Evolutionary conservation across 305 asterid species (phyloP), one percentile per base, ranked within the genome.

Genomic region (Euphrasia arctica): DNA sequence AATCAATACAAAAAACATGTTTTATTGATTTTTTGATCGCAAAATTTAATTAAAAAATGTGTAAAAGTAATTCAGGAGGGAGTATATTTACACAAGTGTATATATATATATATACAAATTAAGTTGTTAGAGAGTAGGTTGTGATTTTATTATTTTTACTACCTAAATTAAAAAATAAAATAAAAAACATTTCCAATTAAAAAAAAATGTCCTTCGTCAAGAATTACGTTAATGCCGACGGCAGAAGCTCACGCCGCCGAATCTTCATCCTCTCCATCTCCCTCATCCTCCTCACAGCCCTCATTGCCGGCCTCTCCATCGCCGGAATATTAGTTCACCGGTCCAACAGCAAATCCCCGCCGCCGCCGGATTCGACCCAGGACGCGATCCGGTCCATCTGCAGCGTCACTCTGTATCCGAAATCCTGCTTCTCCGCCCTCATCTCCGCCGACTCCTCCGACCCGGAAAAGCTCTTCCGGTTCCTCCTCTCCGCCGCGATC

Each of bases 201-300:
- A 34, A 3, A 34, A 34, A 2, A 34, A 34, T 34, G 41, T 34
- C 41, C 8, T 56, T n/a, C 18, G 3, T 27, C 79, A 85, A 79
- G 62, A 95, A 91, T 70, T 87, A 81, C 58, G 90, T 88, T 57
- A 87, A 82, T 61, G 93, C 87, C 5, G 93, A 86, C 62, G 77
- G 89, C 82, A 57, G 82, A 87, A 27, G 75, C 75, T 41, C 83
- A 67, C 91, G 89, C 0, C 80, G 77, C 70, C 81, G 87, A 2
- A 3, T 79, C 1, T 63, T 87, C 72, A 79, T 83, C 57, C 54
- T 87, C 34, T 42, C 62, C 4, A 58, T 81, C 4, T 85, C 95
- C 0, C 60, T 74, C 0, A 22, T 82, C 11, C 60, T 87, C 12
- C 36, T 87, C 28, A 32, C 74, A 0, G 77, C 51, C 3, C 27